phyloP scores from a whole-genome alignment of 2,329 filamentous ascomycete genomes.

The Penicillium sp. region DNA sequence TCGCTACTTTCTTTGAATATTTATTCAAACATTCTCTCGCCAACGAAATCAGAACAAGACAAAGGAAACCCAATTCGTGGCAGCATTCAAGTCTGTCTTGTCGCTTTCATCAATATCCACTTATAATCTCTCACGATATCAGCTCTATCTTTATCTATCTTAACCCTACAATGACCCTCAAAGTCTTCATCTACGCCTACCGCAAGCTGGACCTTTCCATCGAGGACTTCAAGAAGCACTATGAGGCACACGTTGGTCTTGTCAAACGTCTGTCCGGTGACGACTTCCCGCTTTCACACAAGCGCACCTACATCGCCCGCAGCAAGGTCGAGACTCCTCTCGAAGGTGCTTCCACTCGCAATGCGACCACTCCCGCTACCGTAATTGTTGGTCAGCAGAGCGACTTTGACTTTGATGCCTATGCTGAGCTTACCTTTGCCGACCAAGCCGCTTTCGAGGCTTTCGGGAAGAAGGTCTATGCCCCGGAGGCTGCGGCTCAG shows the following conservation, averaged over 20 bases:
- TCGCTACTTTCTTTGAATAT: no score
- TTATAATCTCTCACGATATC: no score
- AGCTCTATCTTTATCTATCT: no score
- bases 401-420: constrained; percentile 27
- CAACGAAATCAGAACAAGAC: no score
- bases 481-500: constrained; percentile 20
- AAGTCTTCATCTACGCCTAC: constrained; percentile 18
- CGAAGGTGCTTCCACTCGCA: constrained; percentile 16
- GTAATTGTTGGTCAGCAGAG: constrained; percentile 23
- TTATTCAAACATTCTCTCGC: no score
- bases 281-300: constrained; percentile 25
- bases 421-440: constrained; percentile 24
- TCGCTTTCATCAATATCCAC: no score
- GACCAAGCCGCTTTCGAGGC: constrained; percentile 22
- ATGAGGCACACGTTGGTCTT: constrained; percentile 26
- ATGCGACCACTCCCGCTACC: constrained; percentile 21
- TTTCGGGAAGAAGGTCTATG: constrained; percentile 19
- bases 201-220: constrained; percentile 27
- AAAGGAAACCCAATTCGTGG: no score
- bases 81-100: no score
- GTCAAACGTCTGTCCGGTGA: constrained; percentile 23
- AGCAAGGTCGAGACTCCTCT: constrained; percentile 7
- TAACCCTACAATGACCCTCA: constrained; percentile 16
- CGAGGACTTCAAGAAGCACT: constrained; percentile 25
- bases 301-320: constrained; percentile 25